Base-by-base conservation (phyloP, 2,329 filamentous ascomycete species). In the Aspergillus candidus region DNA sequence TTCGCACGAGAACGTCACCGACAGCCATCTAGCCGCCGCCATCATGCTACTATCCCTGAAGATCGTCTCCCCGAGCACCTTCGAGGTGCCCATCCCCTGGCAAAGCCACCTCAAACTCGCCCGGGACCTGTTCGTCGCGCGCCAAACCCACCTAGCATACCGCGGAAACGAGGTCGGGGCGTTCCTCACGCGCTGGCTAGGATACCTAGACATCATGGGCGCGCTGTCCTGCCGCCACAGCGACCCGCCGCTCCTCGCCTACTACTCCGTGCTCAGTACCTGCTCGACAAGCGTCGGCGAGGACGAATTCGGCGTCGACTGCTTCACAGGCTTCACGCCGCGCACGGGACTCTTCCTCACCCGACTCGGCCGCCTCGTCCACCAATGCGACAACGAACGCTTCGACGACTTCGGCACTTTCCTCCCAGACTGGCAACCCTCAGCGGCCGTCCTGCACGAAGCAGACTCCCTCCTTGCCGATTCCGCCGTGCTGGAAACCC, bases 21-120 rank as follows among this genome's bases (percentile, higher is more conserved):
- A 88, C 53, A 79, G 80, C 12, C 86, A 84, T 43, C 73, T 94
- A 3, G 86, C 87, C 0, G 88, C 86, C 0, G 84, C 87, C 6
- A 89, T 94, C 50, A 89, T 93, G 84, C 76, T 94, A 36, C 80
- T 86, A 1, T 90, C 86, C 1, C 72, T 93, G 14, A 86, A 93
- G 58, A 91, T 93, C 44, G 83, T 93, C 39, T 88, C 84, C 0
- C 88, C 88, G 0, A 84, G 83, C 44, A 84, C 85, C 0, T 91
- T 93, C 58, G 86, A 85, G 42, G 82, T 87, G n/a, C 75, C 80
- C 1, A 85, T 91, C 41, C 77, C 85, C 1, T 94, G 88, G 88
- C 86, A 89, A 59, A 79, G 77, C 40, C 87, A 94, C 63, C 75
- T 94, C 1, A 79, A 80, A 44, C 78, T 88, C 41, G 87, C 88